phyloP scores from a whole-genome alignment of 768 basidiomycete genomes.

The Lentinula edodes region DNA sequence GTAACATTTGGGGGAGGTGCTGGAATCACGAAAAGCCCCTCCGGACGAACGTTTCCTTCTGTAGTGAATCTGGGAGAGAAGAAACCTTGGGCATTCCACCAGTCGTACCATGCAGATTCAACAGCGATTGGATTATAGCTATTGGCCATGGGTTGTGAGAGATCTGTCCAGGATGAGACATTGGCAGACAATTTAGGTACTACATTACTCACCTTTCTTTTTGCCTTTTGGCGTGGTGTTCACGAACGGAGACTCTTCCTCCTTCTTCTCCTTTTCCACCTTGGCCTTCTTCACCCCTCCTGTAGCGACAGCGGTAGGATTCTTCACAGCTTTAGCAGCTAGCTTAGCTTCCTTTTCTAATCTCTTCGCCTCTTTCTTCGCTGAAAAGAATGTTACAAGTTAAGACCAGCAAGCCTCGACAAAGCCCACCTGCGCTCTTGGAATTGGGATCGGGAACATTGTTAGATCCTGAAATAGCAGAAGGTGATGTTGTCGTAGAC shows the following conservation, averaged over 20 bases:
- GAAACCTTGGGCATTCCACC: constrained; percentile 91
- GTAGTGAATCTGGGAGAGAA: constrained; percentile 70
- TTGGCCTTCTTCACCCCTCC: constrained; percentile 65
- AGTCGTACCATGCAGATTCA: constrained; percentile 96
- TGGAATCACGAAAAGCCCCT: constrained; percentile 79
- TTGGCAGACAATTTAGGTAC: background rate
- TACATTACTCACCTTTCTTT: constrained; percentile 72
- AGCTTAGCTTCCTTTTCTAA: constrained; percentile 75
- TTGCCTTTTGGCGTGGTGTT: constrained; percentile 87
- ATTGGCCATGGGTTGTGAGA: constrained; percentile 81
- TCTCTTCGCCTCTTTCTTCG: constrained; percentile 83
- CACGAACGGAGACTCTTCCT: constrained; percentile 70
- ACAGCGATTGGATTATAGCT: constrained; percentile 95
- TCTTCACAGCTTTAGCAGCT: constrained; percentile 62
- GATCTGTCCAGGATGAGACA: constrained; percentile 42
- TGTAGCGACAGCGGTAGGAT: constrained; percentile 32
- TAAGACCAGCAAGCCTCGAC: background rate
- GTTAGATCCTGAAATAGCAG: background rate
- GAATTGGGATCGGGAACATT: constrained; percentile 19
- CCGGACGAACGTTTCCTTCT: constrained; percentile 53
- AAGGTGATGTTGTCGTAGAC: background rate
- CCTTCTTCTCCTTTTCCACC: constrained; percentile 67
- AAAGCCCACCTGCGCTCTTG: constrained; percentile 34
- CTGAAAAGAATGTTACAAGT: constrained; percentile 24
- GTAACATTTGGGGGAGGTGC: constrained; percentile 97